phyloP scores from a whole-genome alignment of 148 eudicot genomes.

The Limonium bicolor region DNA sequence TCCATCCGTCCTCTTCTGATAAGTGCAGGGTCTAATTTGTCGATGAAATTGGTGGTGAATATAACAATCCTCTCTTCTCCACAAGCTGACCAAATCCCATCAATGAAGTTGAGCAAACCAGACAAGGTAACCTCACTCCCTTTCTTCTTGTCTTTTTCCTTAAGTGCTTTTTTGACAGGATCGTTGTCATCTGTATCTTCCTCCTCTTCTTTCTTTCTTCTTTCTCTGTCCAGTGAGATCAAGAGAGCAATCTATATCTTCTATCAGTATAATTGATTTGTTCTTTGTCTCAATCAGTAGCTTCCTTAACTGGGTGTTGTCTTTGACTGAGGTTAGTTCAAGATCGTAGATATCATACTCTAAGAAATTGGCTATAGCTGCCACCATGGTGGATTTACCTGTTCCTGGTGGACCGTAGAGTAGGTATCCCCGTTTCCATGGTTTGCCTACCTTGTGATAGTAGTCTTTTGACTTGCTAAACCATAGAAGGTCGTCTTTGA shows the following conservation, averaged over 20 bases:
- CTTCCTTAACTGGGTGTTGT: conserved; percentile 28
- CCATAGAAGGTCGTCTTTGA: conserved; percentile 23
- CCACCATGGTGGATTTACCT: conserved; percentile 51
- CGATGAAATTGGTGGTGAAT: conserved; percentile 33
- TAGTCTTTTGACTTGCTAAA: conserved; percentile 29
- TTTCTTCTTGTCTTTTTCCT: conserved; percentile 2
- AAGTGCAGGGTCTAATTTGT: conserved; percentile 40
- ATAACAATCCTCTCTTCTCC: conserved; percentile 33
- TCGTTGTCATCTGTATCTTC: conserved; percentile 8
- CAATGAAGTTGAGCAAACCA: conserved; percentile 44
- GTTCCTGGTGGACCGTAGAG: conserved; percentile 54
- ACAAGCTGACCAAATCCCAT: conserved; percentile 48
- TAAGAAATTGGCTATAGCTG: conserved; percentile 47
- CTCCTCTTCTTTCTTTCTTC: conserved; percentile 2
- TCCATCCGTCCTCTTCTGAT: conserved; percentile 43
- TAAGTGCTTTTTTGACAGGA: background rate
- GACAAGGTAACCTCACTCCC: conserved; percentile 31
- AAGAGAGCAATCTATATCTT: conserved; percentile 48
- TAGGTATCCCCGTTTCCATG: conserved; percentile 57
- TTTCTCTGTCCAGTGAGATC: conserved; percentile 34
- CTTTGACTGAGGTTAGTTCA: conserved; percentile 35
- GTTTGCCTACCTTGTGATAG: conserved; percentile 29
- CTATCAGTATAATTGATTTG: conserved; percentile 42
- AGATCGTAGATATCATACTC: conserved; percentile 42
- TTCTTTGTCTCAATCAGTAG: conserved; percentile 27